phyloP scores from a whole-genome alignment of 345 rosid genomes.

The Odontarrhena argentea region DNA sequence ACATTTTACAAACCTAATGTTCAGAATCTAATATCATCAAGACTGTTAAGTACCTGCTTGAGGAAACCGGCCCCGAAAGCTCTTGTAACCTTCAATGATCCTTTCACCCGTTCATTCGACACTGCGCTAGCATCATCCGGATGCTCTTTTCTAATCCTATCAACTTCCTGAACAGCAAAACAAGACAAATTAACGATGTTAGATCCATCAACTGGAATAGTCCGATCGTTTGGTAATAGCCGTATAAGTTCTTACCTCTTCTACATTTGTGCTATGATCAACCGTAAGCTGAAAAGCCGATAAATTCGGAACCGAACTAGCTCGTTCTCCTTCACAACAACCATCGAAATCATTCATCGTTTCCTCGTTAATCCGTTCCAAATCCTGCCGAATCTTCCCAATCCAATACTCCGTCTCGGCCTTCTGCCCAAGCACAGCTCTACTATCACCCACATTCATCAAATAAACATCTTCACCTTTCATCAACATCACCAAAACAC shows the following conservation, averaged over 20 bases:
- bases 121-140: constrained; percentile 75
- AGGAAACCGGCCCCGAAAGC: constrained; percentile 99
- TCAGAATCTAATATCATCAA: not conserved
- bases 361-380: constrained; percentile 92
- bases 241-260: constrained; percentile 56
- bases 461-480: constrained; percentile 93
- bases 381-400: constrained; percentile 73
- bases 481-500: constrained; percentile 92
- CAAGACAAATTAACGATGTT: not conserved
- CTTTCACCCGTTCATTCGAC: constrained; percentile 86
- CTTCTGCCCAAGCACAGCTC: constrained; percentile 86
- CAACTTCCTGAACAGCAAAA: constrained; percentile 70
- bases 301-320: constrained; percentile 43
- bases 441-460: constrained; percentile 96
- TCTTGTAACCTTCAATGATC: constrained; percentile 91
- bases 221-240: not conserved
- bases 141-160: constrained; percentile 76
- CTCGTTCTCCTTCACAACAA: constrained; percentile 44
- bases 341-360: constrained; percentile 81
- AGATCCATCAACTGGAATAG: not conserved
- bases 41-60: constrained; percentile 66
- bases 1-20: not conserved
- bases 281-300: constrained; percentile 69
- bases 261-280: constrained; percentile 89
- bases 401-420: constrained; percentile 65